phyloP scores from a whole-genome alignment of 129 eudicot species.

The Tanacetum coccineum region DNA sequence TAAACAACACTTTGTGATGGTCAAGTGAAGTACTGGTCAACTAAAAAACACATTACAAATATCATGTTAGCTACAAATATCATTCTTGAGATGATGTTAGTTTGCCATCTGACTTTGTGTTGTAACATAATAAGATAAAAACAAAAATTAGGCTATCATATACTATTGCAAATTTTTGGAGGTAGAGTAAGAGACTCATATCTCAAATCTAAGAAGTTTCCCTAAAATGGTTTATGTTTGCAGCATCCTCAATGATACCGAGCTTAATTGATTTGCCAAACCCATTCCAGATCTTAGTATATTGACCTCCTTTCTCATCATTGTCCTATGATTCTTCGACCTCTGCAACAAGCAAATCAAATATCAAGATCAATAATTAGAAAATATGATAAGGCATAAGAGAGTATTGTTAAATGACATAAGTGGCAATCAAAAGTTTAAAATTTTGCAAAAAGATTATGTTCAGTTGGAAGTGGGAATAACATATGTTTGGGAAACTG shows the following conservation, averaged over 20 bases:
- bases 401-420: too few species aligned
- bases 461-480: too few species aligned
- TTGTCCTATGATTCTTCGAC: slow-evolving; percentile 71
- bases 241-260: too few species aligned
- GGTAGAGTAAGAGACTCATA: slow-evolving; percentile 30
- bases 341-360: slow-evolving; percentile 38
- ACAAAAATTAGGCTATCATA: not conserved
- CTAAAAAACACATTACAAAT: not conserved
- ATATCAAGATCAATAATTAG: slow-evolving; percentile 1
- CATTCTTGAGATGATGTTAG: slow-evolving; percentile 86
- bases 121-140: too few species aligned
- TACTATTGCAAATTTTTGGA: not conserved
- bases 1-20: not conserved
- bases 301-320: slow-evolving; percentile 86
- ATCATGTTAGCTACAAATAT: too few species aligned
- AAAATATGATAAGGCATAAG: not conserved
- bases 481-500: too few species aligned
- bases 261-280: too few species aligned
- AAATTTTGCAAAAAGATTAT: too few species aligned
- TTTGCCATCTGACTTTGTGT: slow-evolving; percentile 85
- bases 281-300: slow-evolving; percentile 91
- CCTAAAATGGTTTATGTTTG: slow-evolving; percentile 89
- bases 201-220: slow-evolving; percentile 89
- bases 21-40: too few species aligned
- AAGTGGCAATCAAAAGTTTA: too few species aligned